Evolutionary conservation across 306 rosid genomes (phyloP), one percentile per base, ranked within the genome.

Genomic region (Lithocarpus polystachyus): DNA sequence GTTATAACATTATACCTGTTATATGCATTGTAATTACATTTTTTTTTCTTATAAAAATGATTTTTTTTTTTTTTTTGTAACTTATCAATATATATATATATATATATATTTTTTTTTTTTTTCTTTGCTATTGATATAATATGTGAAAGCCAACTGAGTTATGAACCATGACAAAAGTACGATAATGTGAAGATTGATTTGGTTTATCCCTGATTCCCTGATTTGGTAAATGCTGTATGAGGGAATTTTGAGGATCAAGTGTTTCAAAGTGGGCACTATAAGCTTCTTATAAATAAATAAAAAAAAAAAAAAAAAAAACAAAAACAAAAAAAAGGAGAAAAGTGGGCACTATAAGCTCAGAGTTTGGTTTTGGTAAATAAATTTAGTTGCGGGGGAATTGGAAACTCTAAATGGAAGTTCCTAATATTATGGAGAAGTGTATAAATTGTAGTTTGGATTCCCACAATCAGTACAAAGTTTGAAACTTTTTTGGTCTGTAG

Each of bases 291-390:
- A 1, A n/a, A n/a, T n/a, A n/a, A n/a, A n/a, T n/a, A n/a, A n/a
- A n/a, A n/a, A n/a, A n/a, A n/a, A n/a, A n/a, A n/a, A n/a, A n/a
- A 33, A 33, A 33, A 33, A 33, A 33, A 0, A 35, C 0, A 31
- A 1, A 1, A 33, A 33, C 0, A 35, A 35, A 0, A 35, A 35
- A 0, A 35, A 1, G 43, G 6, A 35, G 43, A 37, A 57, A 57
- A 20, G 31, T 57, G 65, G 65, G 65, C 23, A 57, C 7, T 59
- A 59, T 26, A 48, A 48, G 53, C 53, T 48, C 12, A 12, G 17
- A 23, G 15, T 22, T 59, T 59, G 14, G 23, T 22, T 57, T 57
- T 57, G 24, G 65, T 23, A 22, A 23, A 23, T 40, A 23, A 23
- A 14, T 57, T 9, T 10, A 57, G 12, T 57, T 12, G 11, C 4